A percentile compares a stretch with the other conserved stretches of the same genome.
These are phyloP conservation scores for Fusarium fracticaudum DNA, from an alignment of 2,329 filamentous ascomycete genomes.

Conservation along the genomic window DNA sequence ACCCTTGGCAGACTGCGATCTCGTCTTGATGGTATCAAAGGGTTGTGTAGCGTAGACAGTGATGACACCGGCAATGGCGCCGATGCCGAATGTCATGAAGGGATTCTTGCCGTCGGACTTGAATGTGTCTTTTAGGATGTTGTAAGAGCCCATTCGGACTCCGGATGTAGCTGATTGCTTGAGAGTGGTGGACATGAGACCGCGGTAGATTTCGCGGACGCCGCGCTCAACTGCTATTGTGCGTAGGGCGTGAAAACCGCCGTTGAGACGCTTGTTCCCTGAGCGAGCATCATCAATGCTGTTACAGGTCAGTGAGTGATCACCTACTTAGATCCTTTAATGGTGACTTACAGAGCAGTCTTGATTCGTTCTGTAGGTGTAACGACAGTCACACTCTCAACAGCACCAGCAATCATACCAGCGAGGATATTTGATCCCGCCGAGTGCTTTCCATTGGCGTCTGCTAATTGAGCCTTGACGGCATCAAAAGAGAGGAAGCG, in stretches of 20 bases:
- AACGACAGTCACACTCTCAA: constrained; percentile 71
- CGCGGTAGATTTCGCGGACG: constrained; percentile 54
- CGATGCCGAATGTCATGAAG: constrained; percentile 67
- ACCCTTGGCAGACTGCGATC: constrained; percentile 67
- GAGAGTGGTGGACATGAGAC: constrained; percentile 55
- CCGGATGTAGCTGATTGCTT: constrained; percentile 60
- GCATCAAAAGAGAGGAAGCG: constrained; percentile 73
- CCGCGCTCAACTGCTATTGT: constrained; percentile 52
- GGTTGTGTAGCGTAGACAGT: constrained; percentile 69
- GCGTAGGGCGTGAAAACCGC: constrained; percentile 46
- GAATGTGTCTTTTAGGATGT: constrained; percentile 52
- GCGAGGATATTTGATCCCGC: constrained; percentile 67
- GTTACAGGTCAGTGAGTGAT: constrained; percentile 43
- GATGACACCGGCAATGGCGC: constrained; percentile 67
- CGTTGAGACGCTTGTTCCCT: constrained; percentile 41
- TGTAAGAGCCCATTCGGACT: constrained; percentile 60
- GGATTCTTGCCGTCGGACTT: constrained; percentile 38
- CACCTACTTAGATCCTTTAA: no score
- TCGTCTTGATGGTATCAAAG: constrained; percentile 72
- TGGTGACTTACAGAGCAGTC: constrained; percentile 60
- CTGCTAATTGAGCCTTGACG: constrained; percentile 66
- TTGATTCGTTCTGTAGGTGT: constrained; percentile 76
- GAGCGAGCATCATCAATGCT: constrained; percentile 51
- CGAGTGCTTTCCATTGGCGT: constrained; percentile 65
- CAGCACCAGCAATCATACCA: constrained; percentile 70